A percentile compares a stretch with the other conserved stretches of the same genome.
These are phyloP conservation scores for Nakaseomyces sp. DNA, from an alignment of 1,139 yeast species.

Conservation along the genomic window DNA sequence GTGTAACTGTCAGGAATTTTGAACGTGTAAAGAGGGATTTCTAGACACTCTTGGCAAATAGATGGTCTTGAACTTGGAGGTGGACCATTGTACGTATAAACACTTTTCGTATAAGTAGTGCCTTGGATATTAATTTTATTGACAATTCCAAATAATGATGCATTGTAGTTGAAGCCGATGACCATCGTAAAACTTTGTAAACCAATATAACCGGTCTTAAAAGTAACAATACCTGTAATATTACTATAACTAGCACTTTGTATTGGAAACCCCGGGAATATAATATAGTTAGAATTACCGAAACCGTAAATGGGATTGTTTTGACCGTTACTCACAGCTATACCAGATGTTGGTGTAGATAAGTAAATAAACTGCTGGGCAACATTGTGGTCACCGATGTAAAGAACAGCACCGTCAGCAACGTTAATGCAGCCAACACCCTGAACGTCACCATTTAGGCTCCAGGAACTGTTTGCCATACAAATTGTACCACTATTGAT, in stretches of 20 bases:
- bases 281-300: constrained; percentile 3
- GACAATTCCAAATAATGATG: neutral
- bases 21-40: neutral
- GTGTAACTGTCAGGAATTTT: neutral
- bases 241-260: neutral
- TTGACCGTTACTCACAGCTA: neutral
- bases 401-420: neutral
- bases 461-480: neutral
- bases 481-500: constrained; percentile 4
- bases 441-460: neutral
- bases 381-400: neutral
- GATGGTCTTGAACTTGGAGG: neutral
- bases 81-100: neutral
- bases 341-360: neutral
- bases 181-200: neutral
- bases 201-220: neutral
- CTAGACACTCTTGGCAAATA: neutral
- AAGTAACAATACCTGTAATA: neutral
- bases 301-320: constrained; percentile 2
- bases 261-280: neutral
- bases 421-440: constrained; percentile 4
- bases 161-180: neutral
- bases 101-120: neutral
- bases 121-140: neutral
- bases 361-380: neutral